Base-by-base conservation (phyloP, 495 filamentous ascomycete genomes). In the Wilcoxina mikolae region DNA sequence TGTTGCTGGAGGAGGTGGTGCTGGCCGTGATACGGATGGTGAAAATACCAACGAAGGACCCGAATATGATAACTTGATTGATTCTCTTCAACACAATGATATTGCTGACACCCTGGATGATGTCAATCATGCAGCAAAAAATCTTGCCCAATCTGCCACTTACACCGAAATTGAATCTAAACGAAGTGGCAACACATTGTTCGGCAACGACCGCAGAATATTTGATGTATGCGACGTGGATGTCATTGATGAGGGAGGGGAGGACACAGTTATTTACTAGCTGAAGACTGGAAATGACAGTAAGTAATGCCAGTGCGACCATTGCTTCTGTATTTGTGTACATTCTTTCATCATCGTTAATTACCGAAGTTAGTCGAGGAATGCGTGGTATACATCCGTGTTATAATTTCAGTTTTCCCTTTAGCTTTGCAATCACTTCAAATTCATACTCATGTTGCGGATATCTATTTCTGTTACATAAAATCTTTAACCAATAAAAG, bases 181-280 rank as follows among this genome's bases (percentile, higher is more conserved):
- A 49, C n/a, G 23, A 15, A 11, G 46, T 28, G 46, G 10, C 39
- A 4, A 9, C 23, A 11, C 23, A 49, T n/a, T 18, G 12, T 39
- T 12, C 15, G 35, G 2, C 4, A 15, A 58, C 25, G 48, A 51
- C 26, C 58, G 61, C 47, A 57, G 58, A 61, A 31, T 43, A 43
- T 60, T 68, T 35, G 68, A 73, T 44, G 78, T 81, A 50, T 83
- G 82, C 63, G 78, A 82, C 65, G 74, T 73, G 47, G 84, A 87
- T 62, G 70, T 83, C 46, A 72, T 85, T 64, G 70, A 80, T 46
- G 83, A 87, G 65, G 81, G 81, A 61, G 80, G 84, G 45, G 85
- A 91, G 71, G 85, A 90, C 60, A 85, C 78, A 53, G 85, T 91
- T 52, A 87, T 91, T 56, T 90, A 91, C 70, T 91, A 76, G 77